Conservation (phyloP, 2,329 filamentous ascomycete species). For the Hypoxylon sp. region DNA sequence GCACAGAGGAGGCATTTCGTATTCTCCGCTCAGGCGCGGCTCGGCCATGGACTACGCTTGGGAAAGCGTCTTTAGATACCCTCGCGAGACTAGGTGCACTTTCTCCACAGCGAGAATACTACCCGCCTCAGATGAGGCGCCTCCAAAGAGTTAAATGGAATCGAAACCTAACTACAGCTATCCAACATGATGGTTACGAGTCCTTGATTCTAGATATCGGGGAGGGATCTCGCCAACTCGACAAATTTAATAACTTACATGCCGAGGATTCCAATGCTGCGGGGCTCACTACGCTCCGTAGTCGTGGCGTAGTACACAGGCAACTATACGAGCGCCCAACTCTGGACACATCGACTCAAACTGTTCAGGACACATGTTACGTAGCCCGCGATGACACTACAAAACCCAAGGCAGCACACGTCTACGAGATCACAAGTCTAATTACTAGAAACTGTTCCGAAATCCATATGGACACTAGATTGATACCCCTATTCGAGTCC, state of each 20-base stretch:
- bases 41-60: slow-evolving; percentile 64
- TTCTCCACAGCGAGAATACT: slow-evolving; percentile 54
- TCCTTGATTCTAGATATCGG: slow-evolving; percentile 52
- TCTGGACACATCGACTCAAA: not conserved
- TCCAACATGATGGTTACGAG: slow-evolving; percentile 59
- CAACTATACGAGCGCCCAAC: slow-evolving; percentile 42
- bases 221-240: slow-evolving; percentile 52
- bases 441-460: slow-evolving; percentile 30
- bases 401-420: slow-evolving; percentile 23
- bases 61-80: fast-evolving
- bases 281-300: slow-evolving; percentile 37
- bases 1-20: slow-evolving; percentile 71
- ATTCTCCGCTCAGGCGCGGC: slow-evolving; percentile 65
- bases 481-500: slow-evolving; percentile 43
- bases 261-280: not conserved
- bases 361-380: slow-evolving; percentile 41
- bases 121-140: slow-evolving; percentile 54
- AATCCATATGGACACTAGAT: slow-evolving; percentile 21
- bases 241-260: slow-evolving; percentile 31
- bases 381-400: slow-evolving; percentile 43
- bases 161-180: slow-evolving; percentile 51
- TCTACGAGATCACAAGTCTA: slow-evolving; percentile 43
- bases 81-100: slow-evolving; percentile 51
- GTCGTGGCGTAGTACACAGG: slow-evolving; percentile 42
- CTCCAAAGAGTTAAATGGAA: slow-evolving; percentile 59